Evolutionary conservation across 2,329 filamentous ascomycete genomes (phyloP), one percentile per base, ranked within the genome.

Genomic region (Fusarium sacchari): DNA sequence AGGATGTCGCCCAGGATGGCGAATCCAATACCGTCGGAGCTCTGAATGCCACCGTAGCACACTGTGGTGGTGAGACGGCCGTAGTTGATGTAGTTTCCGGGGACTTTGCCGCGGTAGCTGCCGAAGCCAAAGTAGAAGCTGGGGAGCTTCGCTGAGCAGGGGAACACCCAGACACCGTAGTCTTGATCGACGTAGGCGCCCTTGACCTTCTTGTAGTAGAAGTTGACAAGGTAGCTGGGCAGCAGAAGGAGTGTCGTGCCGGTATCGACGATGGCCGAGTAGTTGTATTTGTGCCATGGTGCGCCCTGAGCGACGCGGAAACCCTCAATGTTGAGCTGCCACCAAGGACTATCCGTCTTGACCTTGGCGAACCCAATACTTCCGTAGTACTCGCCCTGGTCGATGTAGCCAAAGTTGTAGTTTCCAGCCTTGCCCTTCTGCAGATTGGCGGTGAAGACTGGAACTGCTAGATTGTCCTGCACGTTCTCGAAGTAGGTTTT

Each of bases 231-330:
- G 37, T 79, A 73, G 62, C 85, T 79, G 32, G 89, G 88, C 24
- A 91, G 81, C 71, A 92, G 85, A 62, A 93, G 81, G 36, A 94
- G 88, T 3, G 91, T 91, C 63, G 92, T 93, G 60, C 92, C 92
- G 5, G 92, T 94, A 82, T 94, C 92, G 77, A 90, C 89, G 79
- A 94, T 93, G 74, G 86, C 87, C 1, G 83, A 83, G 30, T 84
- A 84, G 11, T 88, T 68, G 24, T 77, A 58, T 10, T 65, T 49
- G 17, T 66, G 53, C 61, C 73, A 80, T 0, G 49, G 36, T 7
- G 61, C 60, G 4, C 70, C 70, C 1, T 37, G 50, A 40, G 89
- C 90, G 59, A 92, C 78, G 43, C 83, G 83, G 81, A 90, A 92
- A 26, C 87, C 89, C 30, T 84, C 83, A 17, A 88, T 83, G 26